Conservation (phyloP, 2,329 filamentous ascomycete species). For the Fusarium torulosum region DNA sequence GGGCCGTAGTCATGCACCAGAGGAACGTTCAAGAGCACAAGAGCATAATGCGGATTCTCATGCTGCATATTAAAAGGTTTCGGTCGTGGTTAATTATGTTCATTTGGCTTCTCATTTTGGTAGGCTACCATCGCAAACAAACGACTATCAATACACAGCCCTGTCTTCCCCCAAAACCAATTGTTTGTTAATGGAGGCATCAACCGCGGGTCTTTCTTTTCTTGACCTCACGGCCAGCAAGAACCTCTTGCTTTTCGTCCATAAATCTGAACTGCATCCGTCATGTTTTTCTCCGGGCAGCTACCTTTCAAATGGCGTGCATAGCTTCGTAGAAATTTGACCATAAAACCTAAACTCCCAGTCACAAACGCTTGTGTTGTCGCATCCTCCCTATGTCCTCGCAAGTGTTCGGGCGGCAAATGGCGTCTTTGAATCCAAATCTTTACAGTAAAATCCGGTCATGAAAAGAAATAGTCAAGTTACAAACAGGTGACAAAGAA, state of each 20-base stretch:
- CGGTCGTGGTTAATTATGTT: conserved; percentile 22
- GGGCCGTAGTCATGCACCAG: neutral
- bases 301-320: conserved; percentile 18
- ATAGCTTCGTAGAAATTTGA: conserved; percentile 33
- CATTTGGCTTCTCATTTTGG: conserved; percentile 26
- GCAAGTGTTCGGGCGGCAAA: conserved; percentile 35
- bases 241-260: conserved; percentile 36
- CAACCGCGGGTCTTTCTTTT: conserved; percentile 15
- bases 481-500: conserved; percentile 32
- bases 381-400: conserved; percentile 39
- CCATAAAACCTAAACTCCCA: conserved; percentile 47
- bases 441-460: conserved; percentile 30
- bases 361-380: conserved; percentile 46
- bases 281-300: conserved; percentile 24
- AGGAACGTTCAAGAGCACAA: neutral
- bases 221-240: conserved; percentile 18
- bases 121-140: conserved; percentile 21
- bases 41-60: neutral
- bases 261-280: conserved; percentile 28
- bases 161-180: conserved; percentile 17
- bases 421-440: conserved; percentile 42
- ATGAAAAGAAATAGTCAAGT: conserved; percentile 40
- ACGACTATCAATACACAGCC: conserved; percentile 38
- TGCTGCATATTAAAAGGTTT: neutral
- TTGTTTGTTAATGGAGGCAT: conserved; percentile 5